Conservation (phyloP, 2,329 filamentous ascomycete species). For the Cordyceps javanica region DNA sequence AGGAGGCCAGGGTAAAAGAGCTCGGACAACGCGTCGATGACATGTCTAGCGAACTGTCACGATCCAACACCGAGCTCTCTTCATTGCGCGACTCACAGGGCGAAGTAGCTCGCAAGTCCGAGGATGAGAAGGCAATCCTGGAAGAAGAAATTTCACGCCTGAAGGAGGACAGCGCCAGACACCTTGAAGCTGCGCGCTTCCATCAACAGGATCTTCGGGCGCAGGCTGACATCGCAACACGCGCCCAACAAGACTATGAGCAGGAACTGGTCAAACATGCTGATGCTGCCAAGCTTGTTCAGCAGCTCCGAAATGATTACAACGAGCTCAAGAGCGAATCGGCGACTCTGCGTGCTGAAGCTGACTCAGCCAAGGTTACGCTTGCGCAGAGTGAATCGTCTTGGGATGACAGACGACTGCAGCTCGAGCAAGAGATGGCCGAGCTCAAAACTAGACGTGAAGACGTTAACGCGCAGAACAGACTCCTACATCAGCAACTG, state of each 20-base stretch:
- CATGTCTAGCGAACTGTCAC: slow-evolving; percentile 72
- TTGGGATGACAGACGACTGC: slow-evolving; percentile 76
- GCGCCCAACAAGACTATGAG: slow-evolving; percentile 93
- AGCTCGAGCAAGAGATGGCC: slow-evolving; percentile 75
- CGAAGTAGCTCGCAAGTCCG: slow-evolving; percentile 62
- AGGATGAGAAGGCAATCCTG: slow-evolving; percentile 75
- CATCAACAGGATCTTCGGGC: slow-evolving; percentile 88
- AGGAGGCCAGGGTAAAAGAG: slow-evolving; percentile 73
- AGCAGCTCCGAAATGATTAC: slow-evolving; percentile 70
- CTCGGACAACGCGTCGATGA: slow-evolving; percentile 80
- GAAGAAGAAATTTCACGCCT: slow-evolving; percentile 75
- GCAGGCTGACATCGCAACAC: slow-evolving; percentile 87
- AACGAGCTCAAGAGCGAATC: slow-evolving; percentile 77
- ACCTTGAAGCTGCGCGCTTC: slow-evolving; percentile 72
- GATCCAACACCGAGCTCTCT: slow-evolving; percentile 76
- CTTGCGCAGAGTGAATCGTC: slow-evolving; percentile 77
- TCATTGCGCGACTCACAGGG: slow-evolving; percentile 73
- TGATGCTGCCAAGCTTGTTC: slow-evolving; percentile 82
- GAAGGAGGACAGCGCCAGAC: slow-evolving; percentile 76
- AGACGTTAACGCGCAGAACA: slow-evolving; percentile 84
- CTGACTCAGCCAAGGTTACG: slow-evolving; percentile 76
- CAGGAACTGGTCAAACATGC: slow-evolving; percentile 91
- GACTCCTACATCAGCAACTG: slow-evolving; percentile 80
- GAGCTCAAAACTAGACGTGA: slow-evolving; percentile 76
- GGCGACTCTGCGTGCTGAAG: slow-evolving; percentile 68